A percentile compares a stretch with the other conserved stretches of the same genome.
Evolutionary conservation across 441 rosid species (phyloP).

Genomic region (Bocquillonia castaneifolia): DNA sequence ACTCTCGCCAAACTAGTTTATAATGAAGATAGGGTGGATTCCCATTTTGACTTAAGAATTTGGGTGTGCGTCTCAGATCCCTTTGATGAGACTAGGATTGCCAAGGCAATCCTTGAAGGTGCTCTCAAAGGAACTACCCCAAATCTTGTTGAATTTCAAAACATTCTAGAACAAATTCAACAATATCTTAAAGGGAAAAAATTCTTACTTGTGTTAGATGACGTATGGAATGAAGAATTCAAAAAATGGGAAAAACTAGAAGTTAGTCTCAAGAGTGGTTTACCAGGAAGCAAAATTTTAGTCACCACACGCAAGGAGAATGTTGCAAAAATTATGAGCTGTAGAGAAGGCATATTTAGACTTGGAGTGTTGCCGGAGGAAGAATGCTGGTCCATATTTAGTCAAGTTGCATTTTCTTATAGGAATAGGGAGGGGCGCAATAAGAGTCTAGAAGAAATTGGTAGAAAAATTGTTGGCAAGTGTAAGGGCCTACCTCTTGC

Average conservation of each 20-base stretch:
- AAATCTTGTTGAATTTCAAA: neutral
- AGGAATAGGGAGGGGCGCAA: neutral
- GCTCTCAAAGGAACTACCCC: neutral
- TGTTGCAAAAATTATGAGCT: neutral
- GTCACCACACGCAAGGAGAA: neutral
- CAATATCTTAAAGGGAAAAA: neutral
- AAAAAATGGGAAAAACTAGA: neutral
- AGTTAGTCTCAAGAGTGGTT: neutral
- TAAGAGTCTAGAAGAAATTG: neutral
- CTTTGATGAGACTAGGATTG: neutral
- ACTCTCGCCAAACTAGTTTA: neutral
- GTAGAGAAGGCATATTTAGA: neutral
- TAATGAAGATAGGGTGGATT: neutral
- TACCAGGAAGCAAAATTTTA: neutral
- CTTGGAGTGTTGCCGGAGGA: neutral
- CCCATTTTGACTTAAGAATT: neutral
- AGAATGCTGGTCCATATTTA: neutral
- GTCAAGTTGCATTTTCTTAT: neutral
- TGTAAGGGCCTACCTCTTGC: neutral
- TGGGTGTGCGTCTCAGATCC: neutral
- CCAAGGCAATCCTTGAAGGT: neutral
- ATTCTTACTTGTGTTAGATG: neutral
- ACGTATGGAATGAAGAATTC: neutral
- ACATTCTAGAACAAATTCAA: neutral
- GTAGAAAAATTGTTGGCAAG: neutral